Evolutionary conservation across 2,329 filamentous ascomycete species (phyloP).

Genomic region (Trichoderma citrinoviride): DNA sequence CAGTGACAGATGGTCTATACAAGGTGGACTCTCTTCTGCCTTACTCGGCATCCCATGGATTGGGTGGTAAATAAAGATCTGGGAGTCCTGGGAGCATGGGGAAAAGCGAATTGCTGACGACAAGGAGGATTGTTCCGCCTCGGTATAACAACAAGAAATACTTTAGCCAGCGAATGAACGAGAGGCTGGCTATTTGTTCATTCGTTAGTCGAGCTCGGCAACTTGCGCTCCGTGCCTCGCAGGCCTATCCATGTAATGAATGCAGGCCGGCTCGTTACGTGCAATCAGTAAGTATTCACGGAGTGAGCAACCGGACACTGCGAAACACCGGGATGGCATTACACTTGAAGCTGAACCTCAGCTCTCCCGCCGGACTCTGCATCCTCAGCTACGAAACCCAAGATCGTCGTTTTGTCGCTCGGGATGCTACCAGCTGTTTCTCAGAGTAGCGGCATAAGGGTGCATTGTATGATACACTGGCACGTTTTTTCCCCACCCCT

Average conservation of each 20-base stretch:
- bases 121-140: constrained; percentile 4
- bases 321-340: not conserved
- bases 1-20: no score
- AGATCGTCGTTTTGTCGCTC: not conserved
- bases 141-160: not conserved
- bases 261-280: not conserved
- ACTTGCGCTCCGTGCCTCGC: no score
- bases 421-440: not conserved
- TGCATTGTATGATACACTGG: constrained; percentile 15
- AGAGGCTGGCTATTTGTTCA: not conserved
- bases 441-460: constrained; percentile 8
- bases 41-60: not conserved
- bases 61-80: not conserved
- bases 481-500: constrained; percentile 14
- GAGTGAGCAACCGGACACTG: not conserved
- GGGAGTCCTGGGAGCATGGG: not conserved
- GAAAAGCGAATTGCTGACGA: not conserved
- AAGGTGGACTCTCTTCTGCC: not conserved
- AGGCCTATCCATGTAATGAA: not conserved
- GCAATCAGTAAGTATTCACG: not conserved
- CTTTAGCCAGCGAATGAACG: not conserved
- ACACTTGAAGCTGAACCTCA: not conserved
- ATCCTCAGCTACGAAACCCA: not conserved
- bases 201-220: not conserved
- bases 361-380: not conserved